A percentile compares a stretch with the other conserved stretches of the same genome.
Conservation (phyloP, 2,329 filamentous ascomycete genomes). For the Calonectria fujianensis region DNA sequence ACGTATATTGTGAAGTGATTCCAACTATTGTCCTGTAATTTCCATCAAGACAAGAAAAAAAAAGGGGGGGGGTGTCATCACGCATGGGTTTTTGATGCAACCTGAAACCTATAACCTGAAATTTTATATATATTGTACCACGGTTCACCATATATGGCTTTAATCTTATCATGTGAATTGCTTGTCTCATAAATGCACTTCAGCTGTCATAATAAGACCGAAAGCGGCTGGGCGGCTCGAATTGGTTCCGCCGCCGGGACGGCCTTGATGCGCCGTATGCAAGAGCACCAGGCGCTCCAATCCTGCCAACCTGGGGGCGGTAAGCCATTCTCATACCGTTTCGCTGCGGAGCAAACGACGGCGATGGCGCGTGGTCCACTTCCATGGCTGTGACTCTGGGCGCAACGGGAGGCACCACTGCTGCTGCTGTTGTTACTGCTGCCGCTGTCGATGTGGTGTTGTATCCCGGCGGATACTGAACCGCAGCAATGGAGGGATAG, state of each 20-base stretch:
- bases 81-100: slow-evolving; percentile 44
- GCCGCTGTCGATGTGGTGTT: neutral
- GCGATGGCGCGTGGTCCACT: neutral
- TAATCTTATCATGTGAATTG: neutral
- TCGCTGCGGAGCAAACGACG: neutral
- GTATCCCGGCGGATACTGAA: neutral
- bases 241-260: neutral
- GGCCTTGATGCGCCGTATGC: neutral
- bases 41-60: neutral
- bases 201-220: neutral
- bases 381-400: neutral
- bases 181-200: neutral
- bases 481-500: neutral
- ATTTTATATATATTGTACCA: slow-evolving; percentile 15
- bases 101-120: slow-evolving; percentile 31
- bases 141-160: neutral
- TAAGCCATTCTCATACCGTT: neutral
- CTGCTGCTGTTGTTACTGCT: neutral
- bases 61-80: neutral
- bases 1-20: neutral
- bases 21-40: neutral
- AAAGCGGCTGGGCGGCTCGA: neutral
- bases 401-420: neutral
- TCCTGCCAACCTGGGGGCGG: neutral
- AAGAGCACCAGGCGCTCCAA: neutral